Conservation (phyloP, 768 basidiomycete species). For the Boletus insuetus region DNA sequence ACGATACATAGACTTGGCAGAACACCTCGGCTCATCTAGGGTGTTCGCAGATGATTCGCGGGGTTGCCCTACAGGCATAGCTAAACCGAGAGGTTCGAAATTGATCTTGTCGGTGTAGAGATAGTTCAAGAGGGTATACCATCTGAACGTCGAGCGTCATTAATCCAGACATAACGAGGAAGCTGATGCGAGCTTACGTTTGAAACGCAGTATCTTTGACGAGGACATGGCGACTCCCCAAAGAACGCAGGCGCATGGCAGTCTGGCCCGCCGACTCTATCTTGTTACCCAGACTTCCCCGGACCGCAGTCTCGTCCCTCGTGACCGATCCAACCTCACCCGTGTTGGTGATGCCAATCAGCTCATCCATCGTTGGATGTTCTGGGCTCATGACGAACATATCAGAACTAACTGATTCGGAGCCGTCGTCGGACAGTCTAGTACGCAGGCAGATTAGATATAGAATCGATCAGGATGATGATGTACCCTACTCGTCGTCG, state of each 20-base stretch:
- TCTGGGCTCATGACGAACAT: constrained; percentile 17
- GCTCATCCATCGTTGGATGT: constrained; percentile 2
- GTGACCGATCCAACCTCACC: background rate
- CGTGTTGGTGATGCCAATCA: background rate
- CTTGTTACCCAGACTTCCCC: background rate
- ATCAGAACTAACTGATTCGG: constrained; percentile 16
- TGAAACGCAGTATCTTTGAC: constrained; percentile 29
- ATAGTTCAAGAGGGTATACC: constrained; percentile 35
- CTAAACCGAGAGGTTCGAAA: constrained; percentile 34
- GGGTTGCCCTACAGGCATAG: background rate
- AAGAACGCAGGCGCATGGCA: constrained; percentile 2
- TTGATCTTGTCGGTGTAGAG: constrained; percentile 35
- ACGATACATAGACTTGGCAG: constrained; percentile 45
- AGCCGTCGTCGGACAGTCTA: constrained; percentile 15
- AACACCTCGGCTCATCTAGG: constrained; percentile 24
- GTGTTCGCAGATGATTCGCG: background rate
- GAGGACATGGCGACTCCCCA: constrained; percentile 24
- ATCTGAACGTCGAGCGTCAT: background rate
- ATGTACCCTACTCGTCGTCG: background rate
- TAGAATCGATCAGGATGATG: background rate
- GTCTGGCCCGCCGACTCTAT: background rate
- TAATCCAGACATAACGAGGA: background rate
- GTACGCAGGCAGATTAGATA: background rate
- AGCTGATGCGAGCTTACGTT: constrained; percentile 16
- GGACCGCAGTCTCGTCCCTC: background rate